These are phyloP conservation scores for Aspergillus terreus DNA, from an alignment of 2,329 filamentous ascomycete species.

Conservation along the genomic window DNA sequence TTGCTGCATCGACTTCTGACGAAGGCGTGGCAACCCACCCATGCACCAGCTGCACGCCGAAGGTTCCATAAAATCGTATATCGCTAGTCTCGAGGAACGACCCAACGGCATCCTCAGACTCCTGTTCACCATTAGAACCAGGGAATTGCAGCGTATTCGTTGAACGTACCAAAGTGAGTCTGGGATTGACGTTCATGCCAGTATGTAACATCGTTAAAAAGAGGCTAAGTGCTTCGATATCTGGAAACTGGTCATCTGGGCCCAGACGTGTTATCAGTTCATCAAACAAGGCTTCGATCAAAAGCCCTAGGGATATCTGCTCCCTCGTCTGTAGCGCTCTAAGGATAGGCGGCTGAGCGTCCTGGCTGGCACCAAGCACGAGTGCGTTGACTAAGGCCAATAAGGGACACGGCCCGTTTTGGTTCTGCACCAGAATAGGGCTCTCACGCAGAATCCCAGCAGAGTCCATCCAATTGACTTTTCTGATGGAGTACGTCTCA, in stretches of 20 bases:
- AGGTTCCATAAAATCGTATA: slow-evolving; percentile 87
- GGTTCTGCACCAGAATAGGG: slow-evolving; percentile 86
- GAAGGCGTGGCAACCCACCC: slow-evolving; percentile 76
- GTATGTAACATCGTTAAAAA: slow-evolving; percentile 89
- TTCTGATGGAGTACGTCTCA: slow-evolving; percentile 91
- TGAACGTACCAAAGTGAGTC: slow-evolving; percentile 61
- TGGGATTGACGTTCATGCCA: slow-evolving; percentile 96
- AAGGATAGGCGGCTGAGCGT: slow-evolving; percentile 66
- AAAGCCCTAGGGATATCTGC: slow-evolving; percentile 77
- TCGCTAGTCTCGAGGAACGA: slow-evolving; percentile 84
- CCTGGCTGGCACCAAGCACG: slow-evolving; percentile 72
- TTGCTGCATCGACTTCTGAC: slow-evolving; percentile 65
- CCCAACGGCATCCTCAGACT: slow-evolving; percentile 49
- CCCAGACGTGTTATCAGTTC: slow-evolving; percentile 79
- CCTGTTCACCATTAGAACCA: slow-evolving; percentile 40
- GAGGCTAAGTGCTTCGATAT: slow-evolving; percentile 80
- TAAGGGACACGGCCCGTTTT: slow-evolving; percentile 89
- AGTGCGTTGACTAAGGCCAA: slow-evolving; percentile 91
- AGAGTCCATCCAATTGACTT: slow-evolving; percentile 77
- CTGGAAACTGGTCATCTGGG: slow-evolving; percentile 68
- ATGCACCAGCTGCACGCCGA: slow-evolving; percentile 83
- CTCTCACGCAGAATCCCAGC: slow-evolving; percentile 66
- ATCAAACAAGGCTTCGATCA: slow-evolving; percentile 88
- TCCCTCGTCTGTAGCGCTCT: slow-evolving; percentile 76
- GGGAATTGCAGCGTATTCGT: not conserved